A percentile compares a stretch with the other conserved stretches of the same genome.
Conservation (phyloP, 352 stramenopile genomes). For the Phytophthora citricola region DNA sequence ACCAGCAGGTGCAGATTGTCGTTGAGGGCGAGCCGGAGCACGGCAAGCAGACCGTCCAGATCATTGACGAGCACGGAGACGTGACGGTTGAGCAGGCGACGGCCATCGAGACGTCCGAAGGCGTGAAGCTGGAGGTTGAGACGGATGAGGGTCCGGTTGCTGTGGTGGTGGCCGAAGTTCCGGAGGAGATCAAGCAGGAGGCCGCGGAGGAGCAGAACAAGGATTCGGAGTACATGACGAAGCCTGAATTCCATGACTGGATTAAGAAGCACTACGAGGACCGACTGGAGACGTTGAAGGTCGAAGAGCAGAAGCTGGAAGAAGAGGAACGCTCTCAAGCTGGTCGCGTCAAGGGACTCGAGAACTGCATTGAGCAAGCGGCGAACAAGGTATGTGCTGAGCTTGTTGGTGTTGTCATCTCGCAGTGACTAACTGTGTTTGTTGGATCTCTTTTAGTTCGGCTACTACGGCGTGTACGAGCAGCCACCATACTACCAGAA, state of each 20-base stretch:
- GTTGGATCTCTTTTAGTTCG: constrained; percentile 38
- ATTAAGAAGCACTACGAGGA: constrained; percentile 37
- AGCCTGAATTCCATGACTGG: constrained; percentile 46
- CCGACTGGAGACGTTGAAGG: constrained; percentile 22
- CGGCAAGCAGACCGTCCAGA: not conserved
- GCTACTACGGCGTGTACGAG: constrained; percentile 63
- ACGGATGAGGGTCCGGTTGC: not conserved
- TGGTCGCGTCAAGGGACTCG: constrained; percentile 32
- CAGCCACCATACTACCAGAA: constrained; percentile 51
- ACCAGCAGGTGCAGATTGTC: constrained; percentile 1
- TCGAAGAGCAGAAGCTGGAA: constrained; percentile 23
- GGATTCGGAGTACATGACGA: constrained; percentile 41
- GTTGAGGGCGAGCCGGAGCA: not conserved
- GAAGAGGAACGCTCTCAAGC: constrained; percentile 28
- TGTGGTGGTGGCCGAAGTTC: not conserved
- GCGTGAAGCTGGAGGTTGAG: not conserved
- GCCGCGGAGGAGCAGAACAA: not conserved
- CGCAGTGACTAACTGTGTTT: constrained; percentile 3
- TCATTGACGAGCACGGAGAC: not conserved
- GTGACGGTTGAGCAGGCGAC: not conserved
- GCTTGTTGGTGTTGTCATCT: not conserved
- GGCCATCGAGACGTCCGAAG: not conserved
- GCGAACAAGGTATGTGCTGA: constrained; percentile 49
- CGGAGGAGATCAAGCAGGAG: not conserved
- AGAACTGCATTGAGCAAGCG: constrained; percentile 56